phyloP scores from a whole-genome alignment of 2,329 filamentous ascomycete species.

The Phoma sp. region DNA sequence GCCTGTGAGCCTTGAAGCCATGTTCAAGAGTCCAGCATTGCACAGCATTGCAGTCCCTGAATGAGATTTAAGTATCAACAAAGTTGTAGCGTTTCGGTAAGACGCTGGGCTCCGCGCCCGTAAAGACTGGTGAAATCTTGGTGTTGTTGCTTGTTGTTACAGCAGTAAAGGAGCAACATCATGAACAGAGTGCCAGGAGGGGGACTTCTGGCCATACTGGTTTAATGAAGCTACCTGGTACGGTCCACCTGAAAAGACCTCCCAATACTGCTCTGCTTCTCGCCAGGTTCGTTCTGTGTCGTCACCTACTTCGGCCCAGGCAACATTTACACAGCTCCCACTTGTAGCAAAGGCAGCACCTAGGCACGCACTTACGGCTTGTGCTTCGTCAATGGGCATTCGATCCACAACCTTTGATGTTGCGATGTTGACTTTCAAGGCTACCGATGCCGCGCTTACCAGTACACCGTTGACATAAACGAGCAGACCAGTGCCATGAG shows the following conservation, averaged over 20 bases:
- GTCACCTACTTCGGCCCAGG: conserved; percentile 7
- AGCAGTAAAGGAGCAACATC: neutral
- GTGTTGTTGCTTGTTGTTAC: neutral
- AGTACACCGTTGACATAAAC: conserved; percentile 3
- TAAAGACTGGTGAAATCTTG: no score
- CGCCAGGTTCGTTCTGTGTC: conserved; percentile 1
- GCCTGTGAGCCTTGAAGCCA: no score
- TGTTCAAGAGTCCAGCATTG: no score
- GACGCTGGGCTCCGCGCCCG: no score
- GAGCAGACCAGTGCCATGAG: conserved; percentile 1
- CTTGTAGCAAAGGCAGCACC: neutral
- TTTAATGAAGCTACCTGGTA: neutral
- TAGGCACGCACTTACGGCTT: neutral
- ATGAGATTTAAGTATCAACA: no score
- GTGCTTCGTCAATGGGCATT: neutral
- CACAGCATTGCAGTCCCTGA: no score
- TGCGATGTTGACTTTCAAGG: conserved; percentile 11
- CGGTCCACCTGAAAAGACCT: conserved; percentile 1
- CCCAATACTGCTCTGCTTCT: conserved; percentile 4
- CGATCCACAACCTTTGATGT: conserved; percentile 5
- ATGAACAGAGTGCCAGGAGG: neutral
- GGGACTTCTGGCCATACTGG: neutral
- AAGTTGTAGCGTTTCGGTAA: no score
- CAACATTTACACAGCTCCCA: neutral
- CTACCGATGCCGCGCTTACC: neutral